Base-by-base conservation (phyloP, 768 basidiomycete genomes). In the Strobilomyces confusus region DNA sequence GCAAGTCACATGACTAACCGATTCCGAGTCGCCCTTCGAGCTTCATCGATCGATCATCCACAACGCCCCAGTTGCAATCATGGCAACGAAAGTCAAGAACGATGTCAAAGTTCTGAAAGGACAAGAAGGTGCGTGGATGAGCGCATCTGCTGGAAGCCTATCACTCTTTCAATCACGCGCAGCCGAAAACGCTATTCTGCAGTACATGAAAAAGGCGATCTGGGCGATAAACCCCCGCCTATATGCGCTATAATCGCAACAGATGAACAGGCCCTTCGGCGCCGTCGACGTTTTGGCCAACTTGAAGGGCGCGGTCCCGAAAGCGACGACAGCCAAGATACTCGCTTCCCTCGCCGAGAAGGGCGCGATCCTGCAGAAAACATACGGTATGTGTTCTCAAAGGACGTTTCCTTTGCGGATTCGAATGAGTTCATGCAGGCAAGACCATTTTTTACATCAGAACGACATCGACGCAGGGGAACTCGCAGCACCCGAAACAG, bases 251-350 rank as follows among this genome's bases (percentile, higher is more conserved):
- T 20, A 19, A 1, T 1, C 23, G 15, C 33, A 44, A 33, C 62
- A 93, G 90, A 90, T 92, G 82, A 95, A 95, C 69, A 80, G 92
- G n/a, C 92, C 92, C 7, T 95, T 86, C 63, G 92, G 92, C 8
- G 92, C 91, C 56, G 92, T 94, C 33, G 94, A 97, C 66, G 85
- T 95, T 6, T 80, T 89, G 15, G 90, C 92, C 12, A 97, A 97
- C 70, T 73, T 97, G 29, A 95, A 95, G 69, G 90, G 90, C 47
- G 86, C 87, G 11, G 84, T 95, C 5, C 84, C 90, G 8, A 97
- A 97, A 67, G 72, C 90, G 2, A 77, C 84, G 3, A 84, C 86
- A 0, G 91, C 93, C 64, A 95, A 95, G 73, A 87, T 95, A 43
- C 77, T 95, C 14, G 72, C 81, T 2, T 72, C 83, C 1, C 78